Percentiles rank a stretch among this genome's conserved stretches.
Evolutionary conservation across 139 green algal genomes (phyloP).

Genomic region (Picochlorum costavermella): DNA sequence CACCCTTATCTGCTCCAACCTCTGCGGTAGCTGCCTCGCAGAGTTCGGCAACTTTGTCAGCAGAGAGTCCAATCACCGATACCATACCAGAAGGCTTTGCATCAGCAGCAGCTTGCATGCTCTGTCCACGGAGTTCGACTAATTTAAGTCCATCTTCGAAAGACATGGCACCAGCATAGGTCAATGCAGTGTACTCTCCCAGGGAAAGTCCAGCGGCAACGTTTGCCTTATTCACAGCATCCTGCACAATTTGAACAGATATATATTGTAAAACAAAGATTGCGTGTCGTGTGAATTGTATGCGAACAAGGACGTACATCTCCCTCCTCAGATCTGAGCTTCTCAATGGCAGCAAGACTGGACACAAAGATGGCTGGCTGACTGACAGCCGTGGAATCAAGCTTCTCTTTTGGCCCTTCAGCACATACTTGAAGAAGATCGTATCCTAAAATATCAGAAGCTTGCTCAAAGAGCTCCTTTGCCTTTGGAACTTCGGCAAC

Average conservation of each 20-base stretch:
- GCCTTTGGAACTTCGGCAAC: conserved; percentile 69
- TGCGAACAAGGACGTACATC: conserved; percentile 16
- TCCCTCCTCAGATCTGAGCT: conserved; percentile 70
- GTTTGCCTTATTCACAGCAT: conserved; percentile 63
- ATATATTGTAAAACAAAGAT: neutral
- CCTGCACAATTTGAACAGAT: conserved; percentile 19
- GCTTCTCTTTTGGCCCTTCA: conserved; percentile 89
- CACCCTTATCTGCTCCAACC: conserved; percentile 53
- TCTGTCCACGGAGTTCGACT: conserved; percentile 91
- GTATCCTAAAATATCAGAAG: conserved; percentile 93
- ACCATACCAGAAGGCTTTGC: conserved; percentile 80
- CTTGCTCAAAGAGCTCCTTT: conserved; percentile 87
- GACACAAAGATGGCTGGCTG: conserved; percentile 98
- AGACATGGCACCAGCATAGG: conserved; percentile 68
- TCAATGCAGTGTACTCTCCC: conserved; percentile 97
- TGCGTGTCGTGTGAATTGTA: neutral
- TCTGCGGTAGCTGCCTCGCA: conserved; percentile 75
- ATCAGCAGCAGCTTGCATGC: conserved; percentile 97
- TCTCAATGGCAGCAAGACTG: conserved; percentile 90
- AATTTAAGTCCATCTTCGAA: conserved; percentile 94
- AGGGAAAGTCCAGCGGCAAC: conserved; percentile 81
- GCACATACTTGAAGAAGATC: conserved; percentile 90
- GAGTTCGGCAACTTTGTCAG: conserved; percentile 75
- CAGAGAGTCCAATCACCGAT: conserved; percentile 87
- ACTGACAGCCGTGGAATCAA: conserved; percentile 87